Base-by-base conservation (phyloP, 2,329 filamentous ascomycete genomes). In the Chrysosporium queenslandicum region DNA sequence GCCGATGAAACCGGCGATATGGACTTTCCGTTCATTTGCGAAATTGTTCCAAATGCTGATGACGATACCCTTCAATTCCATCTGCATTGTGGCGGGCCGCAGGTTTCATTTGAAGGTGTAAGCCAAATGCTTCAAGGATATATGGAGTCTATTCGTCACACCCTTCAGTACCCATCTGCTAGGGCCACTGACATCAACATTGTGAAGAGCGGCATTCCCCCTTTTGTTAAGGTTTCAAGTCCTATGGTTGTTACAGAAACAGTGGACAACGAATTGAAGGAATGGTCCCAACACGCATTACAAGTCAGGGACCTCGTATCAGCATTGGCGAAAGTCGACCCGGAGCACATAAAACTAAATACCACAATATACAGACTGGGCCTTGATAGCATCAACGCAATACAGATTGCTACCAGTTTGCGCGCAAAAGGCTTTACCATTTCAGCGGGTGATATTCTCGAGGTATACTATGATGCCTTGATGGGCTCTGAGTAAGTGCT, bases 361-460 rank as follows among this genome's bases (percentile, higher is more conserved):
- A 87, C 81, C 0, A 88, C 86, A 0, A 87, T 97, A 46, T 94
- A 91, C 60, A 82, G 85, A 53, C 78, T 95, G n/a, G 91, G 91
- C 0, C 72, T 96, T 2, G 90, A 96, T 67, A 96, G 90, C 64
- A 92, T 97, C 61, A 90, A 85, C 55, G 86, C 88, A 0, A 76
- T 80, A 14, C 89, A 95, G 61, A 74, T 95, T 8, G 86, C 88
- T 0, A 76, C 80, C 1, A 70, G 76, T 23, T 71, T 96, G 14
- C 80, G 84, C 16, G 77, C 74, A 36, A 61, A 75, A 16, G 82
- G 81, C 0, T 71, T 81, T 36, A 61, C 65, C 1, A 67, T 89
- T 0, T 80, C 81, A 1, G 82, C 86, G 0, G 78, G 81, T 1
- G 86, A 94, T 64, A 81, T 96, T 12, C 77, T 96, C 50, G 82